Evolutionary conservation across 345 rosid genomes (phyloP).

Genomic region (Salix purpurea): DNA sequence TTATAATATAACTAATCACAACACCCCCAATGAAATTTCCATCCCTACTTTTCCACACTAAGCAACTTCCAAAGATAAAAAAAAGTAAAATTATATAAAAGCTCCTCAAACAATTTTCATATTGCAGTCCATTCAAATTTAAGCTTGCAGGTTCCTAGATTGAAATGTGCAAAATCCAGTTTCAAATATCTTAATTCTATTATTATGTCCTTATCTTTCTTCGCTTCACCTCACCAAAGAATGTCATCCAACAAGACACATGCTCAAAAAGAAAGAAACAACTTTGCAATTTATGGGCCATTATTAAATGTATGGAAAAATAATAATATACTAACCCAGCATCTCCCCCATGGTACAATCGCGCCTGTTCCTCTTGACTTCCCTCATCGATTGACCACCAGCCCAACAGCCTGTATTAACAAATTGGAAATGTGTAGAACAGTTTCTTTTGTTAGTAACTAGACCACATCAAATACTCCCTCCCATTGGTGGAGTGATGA

Average conservation of each 20-base stretch:
- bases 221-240: neutral
- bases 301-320: neutral
- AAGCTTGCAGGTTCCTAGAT: slow-evolving; percentile 1
- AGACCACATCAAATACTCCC: slow-evolving; percentile 1
- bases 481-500: neutral
- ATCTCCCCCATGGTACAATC: slow-evolving; percentile 57
- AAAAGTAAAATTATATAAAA: neutral
- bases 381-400: slow-evolving; percentile 99
- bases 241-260: neutral
- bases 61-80: neutral
- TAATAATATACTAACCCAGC: slow-evolving; percentile 52
- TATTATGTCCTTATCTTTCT: neutral
- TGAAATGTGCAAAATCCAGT: neutral
- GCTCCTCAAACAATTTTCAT: neutral
- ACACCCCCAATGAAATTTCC: neutral
- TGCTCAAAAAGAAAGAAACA: neutral
- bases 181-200: neutral
- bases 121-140: neutral
- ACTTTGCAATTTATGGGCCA: neutral
- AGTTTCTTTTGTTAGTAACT: neutral
- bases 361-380: slow-evolving; percentile 89
- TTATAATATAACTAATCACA: too few relatives aligned
- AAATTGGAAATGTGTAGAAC: slow-evolving; percentile 15
- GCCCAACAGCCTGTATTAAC: slow-evolving; percentile 65
- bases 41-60: neutral